phyloP scores from a whole-genome alignment of 2,329 filamentous ascomycete species.

The Plenodomus lindquistii region DNA sequence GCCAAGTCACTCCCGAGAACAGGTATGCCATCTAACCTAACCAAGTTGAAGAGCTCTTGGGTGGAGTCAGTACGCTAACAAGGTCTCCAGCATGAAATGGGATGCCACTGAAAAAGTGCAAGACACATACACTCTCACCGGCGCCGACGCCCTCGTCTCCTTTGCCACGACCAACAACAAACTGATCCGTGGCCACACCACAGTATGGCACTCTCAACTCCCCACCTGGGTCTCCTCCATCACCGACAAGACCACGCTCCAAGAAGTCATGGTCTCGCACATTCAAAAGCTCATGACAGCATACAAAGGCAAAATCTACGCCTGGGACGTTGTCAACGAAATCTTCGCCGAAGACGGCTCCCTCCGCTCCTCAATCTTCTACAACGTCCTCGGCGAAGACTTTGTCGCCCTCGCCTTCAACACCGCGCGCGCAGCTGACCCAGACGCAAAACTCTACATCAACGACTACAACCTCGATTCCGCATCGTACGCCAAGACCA shows the following conservation, averaged over 20 bases:
- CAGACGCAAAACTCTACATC: conserved; percentile 71
- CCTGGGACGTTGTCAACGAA: conserved; percentile 50
- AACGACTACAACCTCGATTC: conserved; percentile 70
- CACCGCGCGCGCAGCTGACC: conserved; percentile 68
- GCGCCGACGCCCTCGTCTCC: conserved; percentile 64
- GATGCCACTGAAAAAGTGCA: conserved; percentile 56
- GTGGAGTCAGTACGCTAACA: conserved; percentile 4
- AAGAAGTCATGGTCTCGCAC: conserved; percentile 62
- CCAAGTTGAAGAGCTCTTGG: too few species aligned
- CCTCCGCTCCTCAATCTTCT: conserved; percentile 66
- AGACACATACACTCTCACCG: conserved; percentile 59
- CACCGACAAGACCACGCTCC: conserved; percentile 57
- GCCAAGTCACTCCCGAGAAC: conserved; percentile 69
- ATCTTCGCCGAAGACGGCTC: conserved; percentile 64
- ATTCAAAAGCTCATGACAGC: conserved; percentile 60
- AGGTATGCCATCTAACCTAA: conserved; percentile 1
- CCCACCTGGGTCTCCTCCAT: conserved; percentile 63
- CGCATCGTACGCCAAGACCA: conserved; percentile 62
- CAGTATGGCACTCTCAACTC: conserved; percentile 62
- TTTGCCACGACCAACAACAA: conserved; percentile 61
- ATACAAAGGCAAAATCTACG: conserved; percentile 67
- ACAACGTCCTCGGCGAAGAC: conserved; percentile 68
- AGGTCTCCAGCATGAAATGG: conserved; percentile 64
- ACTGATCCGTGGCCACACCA: conserved; percentile 65
- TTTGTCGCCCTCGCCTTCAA: conserved; percentile 72